Evolutionary conservation across 179 eudicot genomes (phyloP).

Genomic region (Corrigiola litoralis): DNA sequence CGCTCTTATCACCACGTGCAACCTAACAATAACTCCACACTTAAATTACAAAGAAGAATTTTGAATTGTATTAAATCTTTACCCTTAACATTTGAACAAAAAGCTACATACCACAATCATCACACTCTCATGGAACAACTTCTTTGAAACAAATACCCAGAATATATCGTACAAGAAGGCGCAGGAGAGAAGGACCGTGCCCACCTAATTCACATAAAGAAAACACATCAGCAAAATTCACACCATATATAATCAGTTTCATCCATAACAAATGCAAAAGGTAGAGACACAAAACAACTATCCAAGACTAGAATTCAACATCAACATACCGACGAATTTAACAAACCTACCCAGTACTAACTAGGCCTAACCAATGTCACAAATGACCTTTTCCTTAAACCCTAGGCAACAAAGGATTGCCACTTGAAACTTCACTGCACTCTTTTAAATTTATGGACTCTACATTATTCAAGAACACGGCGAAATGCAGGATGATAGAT

Average conservation of each 20-base stretch:
- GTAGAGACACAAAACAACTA: neutral
- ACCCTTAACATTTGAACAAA: neutral
- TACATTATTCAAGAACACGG: neutral
- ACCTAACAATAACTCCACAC: slow-evolving; percentile 44
- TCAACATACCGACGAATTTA: too few species aligned
- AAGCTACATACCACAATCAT: slow-evolving; percentile 79
- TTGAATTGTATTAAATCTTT: neutral
- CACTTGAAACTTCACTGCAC: neutral
- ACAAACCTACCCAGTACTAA: too few species aligned
- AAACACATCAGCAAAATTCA: neutral
- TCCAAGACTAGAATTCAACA: too few species aligned
- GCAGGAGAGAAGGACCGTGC: slow-evolving; percentile 66
- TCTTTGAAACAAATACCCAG: slow-evolving; percentile 76
- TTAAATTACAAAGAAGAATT: neutral
- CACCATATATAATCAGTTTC: neutral
- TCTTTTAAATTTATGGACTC: too few species aligned
- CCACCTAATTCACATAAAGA: slow-evolving; percentile 49
- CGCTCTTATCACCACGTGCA: slow-evolving; percentile 87
- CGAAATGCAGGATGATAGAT: neutral
- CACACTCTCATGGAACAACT: slow-evolving; percentile 74
- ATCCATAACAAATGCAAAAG: neutral
- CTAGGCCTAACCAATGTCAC: too few species aligned
- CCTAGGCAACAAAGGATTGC: neutral
- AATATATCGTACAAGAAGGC: slow-evolving; percentile 86
- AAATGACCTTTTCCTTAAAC: neutral